phyloP scores from a whole-genome alignment of 1,284 basidiomycete species.

The Tilletiaria anomala region DNA sequence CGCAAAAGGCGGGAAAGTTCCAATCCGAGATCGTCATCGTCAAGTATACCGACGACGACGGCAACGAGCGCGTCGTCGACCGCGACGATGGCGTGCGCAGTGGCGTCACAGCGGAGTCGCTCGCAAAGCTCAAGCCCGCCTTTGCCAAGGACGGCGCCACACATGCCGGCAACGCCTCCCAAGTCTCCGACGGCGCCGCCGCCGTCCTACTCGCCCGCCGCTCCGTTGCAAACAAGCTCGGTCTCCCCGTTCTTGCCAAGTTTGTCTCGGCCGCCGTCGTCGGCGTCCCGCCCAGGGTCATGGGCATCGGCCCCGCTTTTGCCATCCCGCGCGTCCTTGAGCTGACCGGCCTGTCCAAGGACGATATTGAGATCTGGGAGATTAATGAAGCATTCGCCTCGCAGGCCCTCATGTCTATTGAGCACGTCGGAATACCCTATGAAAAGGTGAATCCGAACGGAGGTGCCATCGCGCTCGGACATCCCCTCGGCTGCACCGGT shows the following conservation, averaged over 20 bases:
- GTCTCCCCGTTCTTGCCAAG: constrained; percentile 83
- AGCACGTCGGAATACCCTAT: constrained; percentile 40
- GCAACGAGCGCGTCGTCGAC: constrained; percentile 63
- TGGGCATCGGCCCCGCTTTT: constrained; percentile 38
- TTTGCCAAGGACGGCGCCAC: constrained; percentile 79
- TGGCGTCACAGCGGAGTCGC: constrained; percentile 72
- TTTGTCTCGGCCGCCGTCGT: constrained; percentile 63
- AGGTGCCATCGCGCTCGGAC: constrained; percentile 43
- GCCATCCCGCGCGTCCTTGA: constrained; percentile 35
- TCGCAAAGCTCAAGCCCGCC: constrained; percentile 83
- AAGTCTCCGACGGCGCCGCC: constrained; percentile 93
- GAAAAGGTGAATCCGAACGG: constrained; percentile 44
- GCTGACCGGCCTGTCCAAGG: constrained; percentile 25
- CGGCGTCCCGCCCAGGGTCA: constrained; percentile 43
- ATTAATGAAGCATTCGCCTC: constrained; percentile 42
- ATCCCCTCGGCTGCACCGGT: constrained; percentile 50
- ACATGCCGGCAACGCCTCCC: constrained; percentile 80
- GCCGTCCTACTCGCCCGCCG: constrained; percentile 79
- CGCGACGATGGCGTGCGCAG: constrained; percentile 71
- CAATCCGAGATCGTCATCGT: constrained; percentile 78
- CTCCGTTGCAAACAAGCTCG: constrained; percentile 70
- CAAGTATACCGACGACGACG: constrained; percentile 64
- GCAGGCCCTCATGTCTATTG: constrained; percentile 48
- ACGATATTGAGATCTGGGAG: constrained; percentile 35
- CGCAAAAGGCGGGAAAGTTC: constrained; percentile 80